These are phyloP conservation scores for Torulaspora maleeae DNA, from an alignment of 805 yeast genomes.

Conservation along the genomic window DNA sequence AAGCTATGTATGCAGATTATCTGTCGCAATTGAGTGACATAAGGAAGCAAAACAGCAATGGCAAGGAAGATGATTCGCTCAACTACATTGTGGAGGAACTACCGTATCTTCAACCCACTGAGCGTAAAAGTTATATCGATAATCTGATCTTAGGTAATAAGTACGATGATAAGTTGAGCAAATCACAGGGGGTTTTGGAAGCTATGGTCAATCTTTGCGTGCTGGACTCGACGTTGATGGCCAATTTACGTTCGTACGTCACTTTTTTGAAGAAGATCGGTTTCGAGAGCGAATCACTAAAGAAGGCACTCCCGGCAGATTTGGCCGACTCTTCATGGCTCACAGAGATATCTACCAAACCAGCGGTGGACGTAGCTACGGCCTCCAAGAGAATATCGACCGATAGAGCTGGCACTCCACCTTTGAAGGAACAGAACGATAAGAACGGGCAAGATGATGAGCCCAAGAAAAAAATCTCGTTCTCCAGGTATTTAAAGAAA, in stretches of 20 bases:
- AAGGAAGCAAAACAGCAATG: constrained; percentile 13
- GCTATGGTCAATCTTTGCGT: constrained; percentile 24
- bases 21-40: constrained; percentile 24
- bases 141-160: constrained; percentile 16
- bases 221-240: constrained; percentile 24
- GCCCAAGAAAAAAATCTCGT: constrained; percentile 35
- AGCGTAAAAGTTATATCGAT: constrained; percentile 28
- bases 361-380: neutral
- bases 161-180: constrained; percentile 9
- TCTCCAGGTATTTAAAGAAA: constrained; percentile 33
- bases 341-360: neutral
- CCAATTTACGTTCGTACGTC: constrained; percentile 26
- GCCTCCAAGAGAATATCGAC: constrained; percentile 2
- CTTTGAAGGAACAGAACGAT: constrained; percentile 2
- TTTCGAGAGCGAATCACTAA: constrained; percentile 16
- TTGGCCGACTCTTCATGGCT: neutral
- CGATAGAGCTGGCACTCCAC: constrained; percentile 8
- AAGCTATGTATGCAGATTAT: constrained; percentile 32
- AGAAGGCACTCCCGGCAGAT: constrained; percentile 9
- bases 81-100: constrained; percentile 24
- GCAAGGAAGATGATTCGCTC: constrained; percentile 13
- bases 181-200: constrained; percentile 14
- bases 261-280: constrained; percentile 23
- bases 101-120: constrained; percentile 24
- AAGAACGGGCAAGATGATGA: constrained; percentile 15